Conservation (phyloP, 495 filamentous ascomycete genomes). For the Tetracladium setigerum region DNA sequence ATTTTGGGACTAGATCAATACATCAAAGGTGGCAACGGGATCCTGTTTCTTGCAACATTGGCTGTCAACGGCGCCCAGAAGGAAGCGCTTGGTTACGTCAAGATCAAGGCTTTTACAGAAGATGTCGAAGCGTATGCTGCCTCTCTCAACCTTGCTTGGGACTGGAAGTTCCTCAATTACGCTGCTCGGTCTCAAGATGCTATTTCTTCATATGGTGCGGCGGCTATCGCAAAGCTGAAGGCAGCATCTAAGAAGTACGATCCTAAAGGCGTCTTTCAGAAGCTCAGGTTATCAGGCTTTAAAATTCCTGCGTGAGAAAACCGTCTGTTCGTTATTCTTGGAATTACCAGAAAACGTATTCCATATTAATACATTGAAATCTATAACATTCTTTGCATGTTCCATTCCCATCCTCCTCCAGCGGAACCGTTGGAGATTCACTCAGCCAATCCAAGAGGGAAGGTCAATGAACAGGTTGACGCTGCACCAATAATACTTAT, state of each 20-base stretch:
- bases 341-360: too few relatives aligned
- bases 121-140: conserved; percentile 8
- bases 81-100: conserved; percentile 24
- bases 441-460: too few relatives aligned
- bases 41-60: conserved; percentile 34
- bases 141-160: conserved; percentile 22
- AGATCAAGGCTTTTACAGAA: conserved; percentile 23
- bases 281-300: conserved; percentile 29
- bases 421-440: too few relatives aligned
- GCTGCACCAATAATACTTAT: too few relatives aligned
- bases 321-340: too few relatives aligned
- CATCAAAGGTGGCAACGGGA: conserved; percentile 27
- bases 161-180: conserved; percentile 30
- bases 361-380: too few relatives aligned
- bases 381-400: too few relatives aligned
- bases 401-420: too few relatives aligned
- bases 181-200: conserved; percentile 32
- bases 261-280: conserved; percentile 32
- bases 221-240: conserved; percentile 26
- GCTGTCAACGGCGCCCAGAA: conserved; percentile 18
- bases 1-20: conserved; percentile 8
- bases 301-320: conserved; percentile 22
- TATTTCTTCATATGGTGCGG: conserved; percentile 31
- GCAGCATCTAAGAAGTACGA: conserved; percentile 34
- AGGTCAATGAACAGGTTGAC: too few relatives aligned